A percentile compares a stretch with the other conserved stretches of the same genome.
phyloP scores from a whole-genome alignment of 2,329 filamentous ascomycete species.

The Drechmeria coniospora region DNA sequence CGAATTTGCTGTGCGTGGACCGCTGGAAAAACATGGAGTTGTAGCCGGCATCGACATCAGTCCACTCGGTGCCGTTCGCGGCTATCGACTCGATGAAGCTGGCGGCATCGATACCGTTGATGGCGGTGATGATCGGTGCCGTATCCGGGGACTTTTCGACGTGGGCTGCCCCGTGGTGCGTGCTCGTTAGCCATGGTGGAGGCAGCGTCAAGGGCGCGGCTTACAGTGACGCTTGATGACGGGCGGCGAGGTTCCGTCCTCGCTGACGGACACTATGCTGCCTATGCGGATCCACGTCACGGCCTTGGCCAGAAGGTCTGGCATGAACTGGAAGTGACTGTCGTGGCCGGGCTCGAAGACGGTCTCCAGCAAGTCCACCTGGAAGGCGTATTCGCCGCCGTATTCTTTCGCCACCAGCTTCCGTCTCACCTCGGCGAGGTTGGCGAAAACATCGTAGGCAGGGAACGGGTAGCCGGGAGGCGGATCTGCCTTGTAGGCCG shows the following conservation, averaged over 20 bases:
- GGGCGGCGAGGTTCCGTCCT: slow-evolving; percentile 11
- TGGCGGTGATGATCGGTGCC: slow-evolving; percentile 10
- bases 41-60: slow-evolving; percentile 17
- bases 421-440: slow-evolving; percentile 26
- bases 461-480: slow-evolving; percentile 34
- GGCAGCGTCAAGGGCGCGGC: neutral
- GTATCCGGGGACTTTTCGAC: slow-evolving; percentile 7
- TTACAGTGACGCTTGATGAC: slow-evolving; percentile 9
- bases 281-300: slow-evolving; percentile 5
- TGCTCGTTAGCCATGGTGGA: neutral
- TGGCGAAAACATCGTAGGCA: slow-evolving; percentile 28
- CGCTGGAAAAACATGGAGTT: slow-evolving; percentile 21
- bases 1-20: slow-evolving; percentile 6
- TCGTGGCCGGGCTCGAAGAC: slow-evolving; percentile 39
- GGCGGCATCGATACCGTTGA: slow-evolving; percentile 12
- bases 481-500: slow-evolving; percentile 33
- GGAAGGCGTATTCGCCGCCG: slow-evolving; percentile 38
- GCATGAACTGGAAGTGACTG: slow-evolving; percentile 36
- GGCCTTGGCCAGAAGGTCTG: slow-evolving; percentile 5
- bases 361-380: slow-evolving; percentile 35
- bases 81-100: slow-evolving; percentile 9
- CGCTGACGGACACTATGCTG: slow-evolving; percentile 25
- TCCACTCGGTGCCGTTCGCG: slow-evolving; percentile 8
- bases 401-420: slow-evolving; percentile 27
- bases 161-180: slow-evolving; percentile 5